A percentile compares a stretch with the other conserved stretches of the same genome.
phyloP scores from a whole-genome alignment of 768 basidiomycete species.

The Tulasnella calospora region DNA sequence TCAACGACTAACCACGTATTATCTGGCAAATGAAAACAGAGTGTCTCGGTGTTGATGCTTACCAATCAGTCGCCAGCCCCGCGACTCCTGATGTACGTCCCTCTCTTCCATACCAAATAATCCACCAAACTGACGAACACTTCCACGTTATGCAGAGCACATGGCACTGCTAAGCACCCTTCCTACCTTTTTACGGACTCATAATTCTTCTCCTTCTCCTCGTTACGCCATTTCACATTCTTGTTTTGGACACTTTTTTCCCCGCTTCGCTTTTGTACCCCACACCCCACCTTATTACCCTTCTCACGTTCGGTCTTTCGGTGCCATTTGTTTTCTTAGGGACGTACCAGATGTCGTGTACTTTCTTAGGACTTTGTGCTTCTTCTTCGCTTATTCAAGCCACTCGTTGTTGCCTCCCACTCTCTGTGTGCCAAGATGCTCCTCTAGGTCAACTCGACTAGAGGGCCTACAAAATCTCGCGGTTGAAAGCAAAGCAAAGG shows the following conservation, averaged over 20 bases:
- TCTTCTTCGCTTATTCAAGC: background rate
- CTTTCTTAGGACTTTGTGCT: background rate
- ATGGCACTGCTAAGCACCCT: conserved; percentile 7
- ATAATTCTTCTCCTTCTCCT: background rate
- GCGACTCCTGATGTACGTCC: background rate
- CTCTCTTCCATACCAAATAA: background rate
- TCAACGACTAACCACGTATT: background rate
- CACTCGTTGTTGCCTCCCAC: background rate
- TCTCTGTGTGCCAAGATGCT: background rate
- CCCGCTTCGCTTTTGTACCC: background rate
- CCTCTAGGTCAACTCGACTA: background rate
- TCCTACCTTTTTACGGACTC: background rate
- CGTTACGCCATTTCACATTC: background rate
- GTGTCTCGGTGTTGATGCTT: conserved; percentile 13
- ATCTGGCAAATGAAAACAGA: background rate
- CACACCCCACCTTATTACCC: background rate
- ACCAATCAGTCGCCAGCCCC: background rate
- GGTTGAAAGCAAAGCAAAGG: background rate
- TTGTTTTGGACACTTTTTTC: background rate
- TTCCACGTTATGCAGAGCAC: background rate
- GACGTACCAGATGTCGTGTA: background rate
- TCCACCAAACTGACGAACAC: background rate
- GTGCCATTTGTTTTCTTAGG: background rate
- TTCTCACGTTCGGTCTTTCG: background rate
- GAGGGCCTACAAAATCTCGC: background rate